These are phyloP conservation scores for Pseudozyma tsukubaensis DNA, from an alignment of 1,284 basidiomycete species.

Conservation along the genomic window DNA sequence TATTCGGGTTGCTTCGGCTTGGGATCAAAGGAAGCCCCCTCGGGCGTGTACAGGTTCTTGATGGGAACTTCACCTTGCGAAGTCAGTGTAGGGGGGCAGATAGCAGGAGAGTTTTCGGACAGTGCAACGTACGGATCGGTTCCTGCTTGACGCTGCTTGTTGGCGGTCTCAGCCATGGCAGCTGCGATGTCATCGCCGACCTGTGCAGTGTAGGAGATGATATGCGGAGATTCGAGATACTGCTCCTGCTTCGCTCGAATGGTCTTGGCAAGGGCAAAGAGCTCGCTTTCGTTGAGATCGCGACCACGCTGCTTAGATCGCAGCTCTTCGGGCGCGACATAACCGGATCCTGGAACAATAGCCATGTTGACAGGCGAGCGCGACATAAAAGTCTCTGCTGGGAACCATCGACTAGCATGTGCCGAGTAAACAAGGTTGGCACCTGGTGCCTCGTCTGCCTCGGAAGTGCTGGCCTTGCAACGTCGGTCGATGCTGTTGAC, in stretches of 20 bases:
- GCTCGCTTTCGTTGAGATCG: conserved; percentile 14
- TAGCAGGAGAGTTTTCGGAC: conserved; percentile 23
- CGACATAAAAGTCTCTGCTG: conserved; percentile 18
- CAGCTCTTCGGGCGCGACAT: conserved; percentile 20
- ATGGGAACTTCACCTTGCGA: conserved; percentile 25
- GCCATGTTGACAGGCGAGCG: conserved; percentile 33
- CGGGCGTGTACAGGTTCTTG: conserved; percentile 20
- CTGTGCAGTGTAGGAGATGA: conserved; percentile 24
- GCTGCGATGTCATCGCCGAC: conserved; percentile 11
- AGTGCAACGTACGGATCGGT: conserved; percentile 22
- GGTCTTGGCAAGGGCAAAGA: conserved; percentile 23
- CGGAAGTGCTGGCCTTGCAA: conserved; percentile 10
- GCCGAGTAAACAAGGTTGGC: conserved; percentile 32
- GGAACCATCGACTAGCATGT: conserved; percentile 31
- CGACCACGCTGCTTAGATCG: conserved; percentile 14
- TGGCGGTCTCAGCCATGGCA: conserved; percentile 13
- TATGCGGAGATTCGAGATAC: conserved; percentile 25
- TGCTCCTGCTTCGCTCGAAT: conserved; percentile 29
- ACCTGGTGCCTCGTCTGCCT: conserved; percentile 12
- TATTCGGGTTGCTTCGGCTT: conserved; percentile 9
- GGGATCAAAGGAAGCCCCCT: conserved; percentile 16
- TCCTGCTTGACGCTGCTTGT: conserved; percentile 16
- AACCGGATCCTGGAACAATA: conserved; percentile 23
- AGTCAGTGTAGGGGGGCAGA: conserved; percentile 33
- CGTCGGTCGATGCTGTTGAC: conserved; percentile 38